Conservation (phyloP, 1,139 yeast genomes). For the Blastobotrys ciferrii region DNA sequence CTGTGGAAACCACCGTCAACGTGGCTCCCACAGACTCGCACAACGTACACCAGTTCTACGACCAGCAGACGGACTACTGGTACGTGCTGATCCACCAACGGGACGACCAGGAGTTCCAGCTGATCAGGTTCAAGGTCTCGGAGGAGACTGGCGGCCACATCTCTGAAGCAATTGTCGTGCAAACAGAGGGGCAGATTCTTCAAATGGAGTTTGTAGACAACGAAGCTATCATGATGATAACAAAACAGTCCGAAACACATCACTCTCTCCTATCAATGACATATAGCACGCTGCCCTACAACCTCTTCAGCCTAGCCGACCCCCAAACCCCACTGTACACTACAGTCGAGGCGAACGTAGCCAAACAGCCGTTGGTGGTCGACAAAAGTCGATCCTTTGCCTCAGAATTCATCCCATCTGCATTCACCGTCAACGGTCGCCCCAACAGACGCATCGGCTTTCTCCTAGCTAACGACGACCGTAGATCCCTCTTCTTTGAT, state of each 20-base stretch:
- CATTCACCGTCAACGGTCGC: constrained; percentile 24
- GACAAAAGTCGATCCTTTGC: constrained; percentile 11
- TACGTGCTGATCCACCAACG: constrained; percentile 6
- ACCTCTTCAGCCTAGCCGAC: neutral
- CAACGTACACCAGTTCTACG: constrained; percentile 1
- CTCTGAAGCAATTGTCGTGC: constrained; percentile 7
- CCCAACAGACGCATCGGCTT: constrained; percentile 25
- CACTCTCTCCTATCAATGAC: constrained; percentile 11
- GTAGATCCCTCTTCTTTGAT: constrained; percentile 26
- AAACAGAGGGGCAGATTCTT: constrained; percentile 6
- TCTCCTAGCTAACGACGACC: constrained; percentile 22
- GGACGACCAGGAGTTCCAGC: neutral
- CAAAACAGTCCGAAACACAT: neutral
- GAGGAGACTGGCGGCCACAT: constrained; percentile 2
- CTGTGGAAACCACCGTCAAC: neutral
- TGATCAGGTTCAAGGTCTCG: constrained; percentile 5
- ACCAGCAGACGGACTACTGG: constrained; percentile 2
- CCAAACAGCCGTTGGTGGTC: neutral
- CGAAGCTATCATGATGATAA: constrained; percentile 13
- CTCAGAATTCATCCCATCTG: constrained; percentile 17
- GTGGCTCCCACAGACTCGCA: constrained; percentile 7
- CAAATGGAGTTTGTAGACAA: constrained; percentile 27
- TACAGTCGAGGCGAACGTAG: neutral
- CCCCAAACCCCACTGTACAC: constrained; percentile 1
- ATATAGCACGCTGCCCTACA: constrained; percentile 9